These are phyloP conservation scores for Fusarium veterinarium DNA, from an alignment of 2,329 filamentous ascomycete species.

Conservation along the genomic window DNA sequence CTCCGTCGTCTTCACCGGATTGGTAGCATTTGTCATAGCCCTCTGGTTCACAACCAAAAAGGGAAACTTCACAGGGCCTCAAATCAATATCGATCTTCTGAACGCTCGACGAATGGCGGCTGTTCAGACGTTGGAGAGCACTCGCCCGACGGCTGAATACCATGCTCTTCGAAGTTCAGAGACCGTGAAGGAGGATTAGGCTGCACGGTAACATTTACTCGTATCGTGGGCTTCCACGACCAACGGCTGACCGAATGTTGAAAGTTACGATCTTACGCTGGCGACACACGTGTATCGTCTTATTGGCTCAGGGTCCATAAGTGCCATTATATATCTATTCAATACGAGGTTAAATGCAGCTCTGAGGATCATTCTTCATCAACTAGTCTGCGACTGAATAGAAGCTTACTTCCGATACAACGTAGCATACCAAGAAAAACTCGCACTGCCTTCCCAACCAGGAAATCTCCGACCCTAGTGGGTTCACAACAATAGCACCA, in stretches of 20 bases:
- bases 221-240: neutral
- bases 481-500: neutral
- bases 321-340: neutral
- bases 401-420: neutral
- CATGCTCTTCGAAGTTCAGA: neutral
- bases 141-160: neutral
- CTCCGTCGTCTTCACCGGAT: slow-evolving; percentile 27
- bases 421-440: neutral
- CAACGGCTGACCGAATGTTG: neutral
- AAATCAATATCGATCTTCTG: slow-evolving; percentile 33
- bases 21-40: slow-evolving; percentile 30
- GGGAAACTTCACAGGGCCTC: slow-evolving; percentile 29
- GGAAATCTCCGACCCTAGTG: neutral
- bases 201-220: rapidly evolving
- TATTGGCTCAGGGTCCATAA: neutral
- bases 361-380: neutral
- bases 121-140: slow-evolving; percentile 11
- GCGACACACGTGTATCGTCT: neutral
- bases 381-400: neutral
- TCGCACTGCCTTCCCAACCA: neutral
- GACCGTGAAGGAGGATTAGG: slow-evolving; percentile 2
- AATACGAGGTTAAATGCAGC: neutral
- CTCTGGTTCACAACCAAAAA: slow-evolving; percentile 39
- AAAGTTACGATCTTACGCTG: neutral
- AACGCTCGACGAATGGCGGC: slow-evolving; percentile 26